These are phyloP conservation scores for Trametes versicolor DNA, from an alignment of 1,284 basidiomycete genomes.

Conservation along the genomic window DNA sequence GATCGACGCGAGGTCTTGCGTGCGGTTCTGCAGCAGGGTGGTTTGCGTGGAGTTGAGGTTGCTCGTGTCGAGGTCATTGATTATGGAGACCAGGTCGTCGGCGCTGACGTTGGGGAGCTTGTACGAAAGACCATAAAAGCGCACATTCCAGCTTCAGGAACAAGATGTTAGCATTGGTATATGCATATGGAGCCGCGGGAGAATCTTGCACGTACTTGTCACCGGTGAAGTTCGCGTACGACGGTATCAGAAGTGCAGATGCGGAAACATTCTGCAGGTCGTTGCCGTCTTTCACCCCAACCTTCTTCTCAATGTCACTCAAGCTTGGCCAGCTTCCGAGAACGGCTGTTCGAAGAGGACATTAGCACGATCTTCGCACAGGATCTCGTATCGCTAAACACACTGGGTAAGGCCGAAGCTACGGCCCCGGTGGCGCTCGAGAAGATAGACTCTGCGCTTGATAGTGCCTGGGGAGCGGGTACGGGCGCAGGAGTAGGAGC, in stretches of 20 bases:
- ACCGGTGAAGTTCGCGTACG: conserved; percentile 39
- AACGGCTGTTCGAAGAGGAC: conserved; percentile 29
- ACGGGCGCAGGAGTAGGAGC: conserved; percentile 28
- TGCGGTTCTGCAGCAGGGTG: conserved; percentile 40
- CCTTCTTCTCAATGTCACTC: conserved; percentile 40
- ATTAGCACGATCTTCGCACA: neutral
- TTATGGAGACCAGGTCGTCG: conserved; percentile 37
- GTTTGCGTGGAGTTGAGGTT: conserved; percentile 38
- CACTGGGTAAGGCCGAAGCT: conserved; percentile 38
- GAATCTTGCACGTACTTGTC: conserved; percentile 27
- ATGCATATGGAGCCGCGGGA: no score
- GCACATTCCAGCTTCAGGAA: conserved; percentile 38
- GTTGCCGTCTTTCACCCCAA: conserved; percentile 31
- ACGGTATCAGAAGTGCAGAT: conserved; percentile 40
- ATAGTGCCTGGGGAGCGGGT: conserved; percentile 35
- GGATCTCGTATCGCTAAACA: neutral
- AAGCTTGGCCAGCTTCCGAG: conserved; percentile 41
- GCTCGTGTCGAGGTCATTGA: conserved; percentile 38
- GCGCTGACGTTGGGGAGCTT: conserved; percentile 40
- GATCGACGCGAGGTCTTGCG: conserved; percentile 39
- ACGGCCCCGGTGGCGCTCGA: conserved; percentile 37
- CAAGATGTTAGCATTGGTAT: neutral
- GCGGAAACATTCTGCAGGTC: conserved; percentile 36
- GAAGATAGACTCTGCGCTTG: conserved; percentile 31
- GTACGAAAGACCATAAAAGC: conserved; percentile 42